Base-by-base conservation (phyloP, 164 flowering plant genomes). In the Chimonanthus salicifolius region DNA sequence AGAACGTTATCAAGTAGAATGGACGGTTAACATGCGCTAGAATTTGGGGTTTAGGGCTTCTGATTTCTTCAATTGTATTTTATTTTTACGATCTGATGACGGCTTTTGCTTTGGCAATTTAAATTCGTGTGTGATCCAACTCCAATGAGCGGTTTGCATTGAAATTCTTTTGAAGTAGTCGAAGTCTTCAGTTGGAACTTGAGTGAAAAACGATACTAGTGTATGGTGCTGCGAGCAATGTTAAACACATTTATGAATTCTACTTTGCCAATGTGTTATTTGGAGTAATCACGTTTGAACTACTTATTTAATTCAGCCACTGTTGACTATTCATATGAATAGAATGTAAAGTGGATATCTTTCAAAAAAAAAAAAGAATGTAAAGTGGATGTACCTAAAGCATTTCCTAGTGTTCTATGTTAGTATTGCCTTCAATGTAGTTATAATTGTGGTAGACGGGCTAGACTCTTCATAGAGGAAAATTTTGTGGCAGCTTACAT, bases 181-280 rank as follows among this genome's bases (percentile, higher is more conserved):
- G 84, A 88, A 84, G 73, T 74, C 87, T 78, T 64, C 72, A 74
- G 51, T 83, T 87, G 77, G 84, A 79, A 72, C 87, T 74, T 67
- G 87, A 87, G 80, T 75, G 82, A 82, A 80, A 90, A 89, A 85
- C 83, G 49, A 47, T 62, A 67, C 49, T 71, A 9, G 13, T 10
- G 33, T 33, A 33, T 43, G 21, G n/a, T 44, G 49, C n/a, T 64
- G 44, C n/a, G 13, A 44, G 33, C 45, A 33, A 33, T 33, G 33
- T 33, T 33, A 33, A 1, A 33, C 33, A 33, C 33, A 33, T 33
- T 33, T 33, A 33, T 33, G 33, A 33, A 33, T 33, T 33, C 33
- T 33, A 1, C 33, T 33, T 33, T 33, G 33, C 33, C 0, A 33
- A 33, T 33, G 33, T 33, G 33, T 33, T 33, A 33, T 33, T 33